Base-by-base conservation (phyloP, 2,329 filamentous ascomycete species). In the Acrodontium crateriforme region DNA sequence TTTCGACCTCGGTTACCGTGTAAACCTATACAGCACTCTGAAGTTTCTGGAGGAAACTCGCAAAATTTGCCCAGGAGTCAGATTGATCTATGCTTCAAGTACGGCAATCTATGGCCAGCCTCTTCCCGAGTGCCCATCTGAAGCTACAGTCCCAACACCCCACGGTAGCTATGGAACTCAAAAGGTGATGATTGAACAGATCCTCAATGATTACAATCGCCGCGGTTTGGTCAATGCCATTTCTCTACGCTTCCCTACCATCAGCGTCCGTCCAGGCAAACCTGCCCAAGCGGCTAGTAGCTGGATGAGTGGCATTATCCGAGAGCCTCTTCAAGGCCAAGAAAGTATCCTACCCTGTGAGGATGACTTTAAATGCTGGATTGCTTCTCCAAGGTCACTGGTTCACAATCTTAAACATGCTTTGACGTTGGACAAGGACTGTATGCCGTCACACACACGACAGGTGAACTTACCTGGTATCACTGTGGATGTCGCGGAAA, bases 401-500 rank as follows among this genome's bases (percentile, higher is more conserved):
- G 59, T 69, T 13, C 55, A 56, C 44, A 73, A 73, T 42, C 45
- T 73, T 26, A 46, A 69, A 16, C 60, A 65, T 41, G 63, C 65
- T 4, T 54, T 64, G 28, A 56, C 58, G 11, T 46, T 72, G 13
- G 57, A 62, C 3, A 56, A 50, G 17, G 65, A 68, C 39, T 58
- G 54, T 15, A 64, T 71, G 50, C 53, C 54, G 18, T 14, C 36
- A 3, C 62, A 66, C 26, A 61, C 62, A 30, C 58, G 67, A 20
- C 59, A 67, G 30, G 60, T 69, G 1, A 62, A 66, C 46, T 45
- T 73, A 25, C 69, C 69, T 1, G 69, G 69, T 2, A 61, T 60
- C 28, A 62, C 59, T 24, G 65, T 65, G 4, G 69, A 61, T 3
- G 63, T 71, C 18, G 59, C 58, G 32, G 61, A 69, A 31, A 72